Base-by-base conservation (phyloP, 345 rosid genomes). In the Toxicodendron radicans region DNA sequence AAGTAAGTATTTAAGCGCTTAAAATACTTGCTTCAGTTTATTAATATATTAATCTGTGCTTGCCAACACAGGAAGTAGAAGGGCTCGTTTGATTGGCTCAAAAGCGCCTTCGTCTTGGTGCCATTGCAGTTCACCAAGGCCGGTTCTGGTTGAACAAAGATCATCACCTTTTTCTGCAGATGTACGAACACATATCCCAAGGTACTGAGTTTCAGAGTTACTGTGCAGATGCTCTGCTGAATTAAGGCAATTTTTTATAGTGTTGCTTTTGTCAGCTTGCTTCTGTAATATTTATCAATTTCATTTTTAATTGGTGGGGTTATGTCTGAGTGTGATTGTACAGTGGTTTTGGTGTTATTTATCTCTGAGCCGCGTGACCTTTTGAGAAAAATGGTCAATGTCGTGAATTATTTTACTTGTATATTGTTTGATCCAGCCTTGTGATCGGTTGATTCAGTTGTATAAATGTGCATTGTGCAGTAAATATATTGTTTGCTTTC, bases 31-130 rank as follows among this genome's bases (percentile, higher is more conserved):
- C n/a, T 14, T 11, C 4, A 0, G 27, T 18, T 58, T 27, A 14
- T 14, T 21, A 23, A 27, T 58, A 27, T 58, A n/a, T 24, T 46
- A 7, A 14, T 20, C 32, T 49, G 2, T 74, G 56, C 53, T 53
- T 41, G 20, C 14, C 7, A 6, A 21, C 61, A 79, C 78, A 84
- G 84, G 79, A 79, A 65, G 51, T 53, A 64, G 27, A 75, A 66
- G 71, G 57, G 64, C 49, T 66, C 14, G 53, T 56, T 46, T 21
- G 54, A 30, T 68, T 16, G 33, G 73, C 62, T 20, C 49, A 58
- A 38, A 41, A 32, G 5, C 35, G 5, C 35, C 54, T 18, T 51
- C 18, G 0, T 16, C n/a, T n/a, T 27, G 30, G 30, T 27, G 30
- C 30, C 30, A 27, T 27, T 27, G 30, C 2, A 27, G 2, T 27